These are phyloP conservation scores for Saprolegnia diclina DNA, from an alignment of 352 stramenopile species.

Conservation along the genomic window DNA sequence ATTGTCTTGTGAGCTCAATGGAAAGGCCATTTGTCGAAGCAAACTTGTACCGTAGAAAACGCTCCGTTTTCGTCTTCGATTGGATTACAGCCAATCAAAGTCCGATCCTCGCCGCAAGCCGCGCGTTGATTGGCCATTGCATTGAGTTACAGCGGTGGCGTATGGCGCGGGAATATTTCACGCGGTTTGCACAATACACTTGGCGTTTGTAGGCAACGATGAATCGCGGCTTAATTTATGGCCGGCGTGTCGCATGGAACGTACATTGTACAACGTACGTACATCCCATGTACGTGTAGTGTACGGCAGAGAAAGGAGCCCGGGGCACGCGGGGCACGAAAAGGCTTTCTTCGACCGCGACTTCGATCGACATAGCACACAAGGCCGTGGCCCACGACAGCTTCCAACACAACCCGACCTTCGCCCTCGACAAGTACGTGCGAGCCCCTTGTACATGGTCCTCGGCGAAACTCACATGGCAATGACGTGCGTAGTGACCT, in stretches of 20 bases:
- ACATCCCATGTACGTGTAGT: neutral
- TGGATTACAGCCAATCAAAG: neutral
- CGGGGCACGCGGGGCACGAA: neutral
- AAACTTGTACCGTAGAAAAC: neutral
- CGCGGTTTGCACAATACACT: neutral
- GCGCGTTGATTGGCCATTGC: neutral
- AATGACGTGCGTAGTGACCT: neutral
- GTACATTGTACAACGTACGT: neutral
- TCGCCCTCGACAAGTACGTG: neutral
- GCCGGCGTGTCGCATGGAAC: too few species aligned
- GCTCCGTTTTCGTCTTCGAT: slow-evolving; percentile 4
- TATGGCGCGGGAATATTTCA: neutral
- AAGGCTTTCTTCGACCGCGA: too few species aligned
- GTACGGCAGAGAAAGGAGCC: neutral
- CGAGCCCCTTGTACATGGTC: too few species aligned
- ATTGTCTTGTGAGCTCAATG: slow-evolving; percentile 1
- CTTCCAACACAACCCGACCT: neutral
- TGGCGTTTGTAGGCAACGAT: neutral
- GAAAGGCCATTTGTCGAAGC: neutral
- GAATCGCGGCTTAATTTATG: neutral
- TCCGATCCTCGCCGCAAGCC: neutral
- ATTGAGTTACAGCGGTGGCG: slow-evolving; percentile 1
- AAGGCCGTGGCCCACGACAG: too few species aligned
- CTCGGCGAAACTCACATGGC: neutral
- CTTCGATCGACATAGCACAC: neutral